Evolutionary conservation across 495 filamentous ascomycete species (phyloP), one percentile per base, ranked within the genome.

Genomic region (Penicillium ochrochloron): DNA sequence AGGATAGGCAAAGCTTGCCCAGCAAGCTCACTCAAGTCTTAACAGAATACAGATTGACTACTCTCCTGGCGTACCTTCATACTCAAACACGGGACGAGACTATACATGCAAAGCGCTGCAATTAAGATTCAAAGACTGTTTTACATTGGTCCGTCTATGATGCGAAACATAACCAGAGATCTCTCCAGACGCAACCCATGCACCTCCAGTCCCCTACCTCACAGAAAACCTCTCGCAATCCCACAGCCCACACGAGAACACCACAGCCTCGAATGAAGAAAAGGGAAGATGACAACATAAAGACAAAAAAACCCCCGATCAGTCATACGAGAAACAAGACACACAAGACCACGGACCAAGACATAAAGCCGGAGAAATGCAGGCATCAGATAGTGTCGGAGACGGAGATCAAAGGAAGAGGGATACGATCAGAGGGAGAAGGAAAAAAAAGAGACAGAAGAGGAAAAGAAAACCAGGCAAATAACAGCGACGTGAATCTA

Each of bases 131-230:
- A 71, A 72, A 73, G 64, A 62, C 21, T 78, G 74, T 79, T 79
- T 79, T 80, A 79, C 77, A 81, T 79, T 78, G 74, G 71, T 75
- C 74, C 74, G 70, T 80, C 76, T 80, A 81, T 79, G 72, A 78
- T 76, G 76, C 70, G 67, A 76, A 75, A 69, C 62, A 73, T 59
- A 73, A 73, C 67, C 75, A 73, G 63, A 72, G 60, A 71, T 72
- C 71, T 70, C 73, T 71, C 59, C 64, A 67, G 64, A 66, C 68
- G 64, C 66, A 69, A 68, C 72, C 78, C 73, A 42, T 70, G 66
- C 74, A 66, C 57, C 63, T 66, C 48, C 61, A 51, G 64, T 69
- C 60, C 64, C 57, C 57, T 64, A 70, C 66, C 21, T 48, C 44
- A 48, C 21, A 23, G 5, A 48, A 60, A 23, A 19, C 31, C 31